A percentile compares a stretch with the other conserved stretches of the same genome.
These are phyloP conservation scores for Cydonia oblonga DNA, from an alignment of 331 rosid genomes.

Conservation along the genomic window DNA sequence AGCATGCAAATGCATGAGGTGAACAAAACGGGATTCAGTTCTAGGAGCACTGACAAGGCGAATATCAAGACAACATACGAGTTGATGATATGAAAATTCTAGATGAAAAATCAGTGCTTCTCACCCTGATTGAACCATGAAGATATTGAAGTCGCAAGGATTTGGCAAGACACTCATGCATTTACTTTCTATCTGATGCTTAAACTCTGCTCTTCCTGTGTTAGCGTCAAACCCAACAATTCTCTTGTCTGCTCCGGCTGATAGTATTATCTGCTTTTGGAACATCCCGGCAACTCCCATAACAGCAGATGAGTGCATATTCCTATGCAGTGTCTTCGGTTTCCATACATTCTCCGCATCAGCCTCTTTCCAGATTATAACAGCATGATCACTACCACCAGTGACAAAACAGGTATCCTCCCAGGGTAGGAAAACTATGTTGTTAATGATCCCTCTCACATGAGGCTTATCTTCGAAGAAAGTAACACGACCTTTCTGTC, in stretches of 20 bases:
- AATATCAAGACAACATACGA: neutral
- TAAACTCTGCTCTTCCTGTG: constrained; percentile 56
- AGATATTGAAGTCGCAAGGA: constrained; percentile 78
- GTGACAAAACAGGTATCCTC: constrained; percentile 65
- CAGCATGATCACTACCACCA: constrained; percentile 92
- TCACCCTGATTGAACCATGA: constrained; percentile 94
- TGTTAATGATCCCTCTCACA: constrained; percentile 76
- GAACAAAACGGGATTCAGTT: neutral
- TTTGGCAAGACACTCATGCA: constrained; percentile 92
- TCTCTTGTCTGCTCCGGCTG: constrained; percentile 88
- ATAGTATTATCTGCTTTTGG: constrained; percentile 64
- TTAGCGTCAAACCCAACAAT: constrained; percentile 57
- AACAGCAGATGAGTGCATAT: constrained; percentile 83
- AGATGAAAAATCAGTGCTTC: constrained; percentile 4
- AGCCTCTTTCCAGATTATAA: constrained; percentile 63
- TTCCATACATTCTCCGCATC: constrained; percentile 55
- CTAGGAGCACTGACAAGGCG: neutral
- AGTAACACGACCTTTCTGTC: constrained; percentile 57
- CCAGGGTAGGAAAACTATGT: constrained; percentile 77
- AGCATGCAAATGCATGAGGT: neutral
- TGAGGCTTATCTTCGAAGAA: constrained; percentile 80
- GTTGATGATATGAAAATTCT: neutral
- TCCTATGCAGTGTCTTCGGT: constrained; percentile 66
- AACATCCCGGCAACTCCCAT: constrained; percentile 92
- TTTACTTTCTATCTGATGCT: constrained; percentile 82